Evolutionary conservation across 257 asterid species (phyloP), one percentile per base, ranked within the genome.

Genomic region (Knoxia roxburghii): DNA sequence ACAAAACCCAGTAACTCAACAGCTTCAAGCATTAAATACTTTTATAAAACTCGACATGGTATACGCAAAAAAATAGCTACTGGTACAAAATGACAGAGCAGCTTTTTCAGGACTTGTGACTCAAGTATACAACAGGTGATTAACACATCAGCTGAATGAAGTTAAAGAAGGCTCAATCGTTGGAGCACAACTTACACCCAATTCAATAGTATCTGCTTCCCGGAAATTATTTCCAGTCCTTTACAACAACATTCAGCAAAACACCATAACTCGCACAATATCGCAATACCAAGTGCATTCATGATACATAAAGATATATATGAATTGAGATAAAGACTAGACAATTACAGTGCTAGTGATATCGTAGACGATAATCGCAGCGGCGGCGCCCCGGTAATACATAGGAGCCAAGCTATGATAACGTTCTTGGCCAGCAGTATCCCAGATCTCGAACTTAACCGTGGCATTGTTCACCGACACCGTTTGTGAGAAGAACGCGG

Each of bases 371-470:
- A 93, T 90, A 57, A 93, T 85, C 17, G 99, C 97, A 59, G 99
- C 99, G 24, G 97, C 97, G 32, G 97, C 96, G 4, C 99, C 99
- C 73, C 99, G 81, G 74, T 93, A 90, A 55, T 93, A 93, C 99
- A 93, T 93, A 23, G 99, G 97, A 9, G 99, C 99, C 83, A 93
- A 85, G 83, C 97, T 93, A 67, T 93, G 99, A 76, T 90, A 93
- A 70, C 99, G 88, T 84, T 93, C 99, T 83, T 88, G 97, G 5
- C 97, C 99, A 29, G 97, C 99, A 41, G 99, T 93, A 68, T 93
- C 98, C 98, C 97, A 93, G 79, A 93, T 93, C 91, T 90, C 98
- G 68, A 93, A 93, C 75, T 93, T 93, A 71, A 93, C 96, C 29
- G 96, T 88, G 30, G 86, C 81, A 77, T 85, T 85, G 72, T 90